These are phyloP conservation scores for Ogataea hybrid DNA, from an alignment of 1,139 yeast genomes.

Conservation along the genomic window DNA sequence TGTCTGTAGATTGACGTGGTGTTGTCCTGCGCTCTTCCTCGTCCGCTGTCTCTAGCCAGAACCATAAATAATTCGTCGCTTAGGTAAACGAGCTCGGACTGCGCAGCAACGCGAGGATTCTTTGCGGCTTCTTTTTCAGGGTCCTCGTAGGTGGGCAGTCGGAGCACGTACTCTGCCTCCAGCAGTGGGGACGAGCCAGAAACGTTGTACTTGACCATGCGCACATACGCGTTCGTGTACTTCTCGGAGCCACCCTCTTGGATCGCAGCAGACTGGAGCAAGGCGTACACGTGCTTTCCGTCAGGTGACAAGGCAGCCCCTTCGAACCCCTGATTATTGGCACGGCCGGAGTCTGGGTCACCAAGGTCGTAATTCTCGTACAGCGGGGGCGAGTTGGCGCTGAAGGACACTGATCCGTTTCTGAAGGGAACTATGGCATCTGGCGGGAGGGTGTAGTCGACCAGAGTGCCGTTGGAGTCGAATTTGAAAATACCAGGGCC, in stretches of 20 bases:
- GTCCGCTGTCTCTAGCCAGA: slow-evolving; percentile 29
- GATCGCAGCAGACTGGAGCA: slow-evolving; percentile 30
- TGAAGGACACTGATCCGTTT: slow-evolving; percentile 20
- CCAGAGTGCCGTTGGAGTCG: slow-evolving; percentile 23
- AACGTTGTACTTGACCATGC: slow-evolving; percentile 29
- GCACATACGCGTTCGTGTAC: slow-evolving; percentile 19
- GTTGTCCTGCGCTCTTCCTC: slow-evolving; percentile 20
- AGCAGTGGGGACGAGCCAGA: slow-evolving; percentile 17
- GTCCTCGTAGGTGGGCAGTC: slow-evolving; percentile 28
- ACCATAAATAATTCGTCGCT: slow-evolving; percentile 27
- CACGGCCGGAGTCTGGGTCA: slow-evolving; percentile 29
- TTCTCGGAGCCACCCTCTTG: slow-evolving; percentile 32
- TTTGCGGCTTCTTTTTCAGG: slow-evolving; percentile 19
- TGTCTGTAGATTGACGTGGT: slow-evolving; percentile 28
- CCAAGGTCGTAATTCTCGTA: slow-evolving; percentile 21
- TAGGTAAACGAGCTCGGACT: slow-evolving; percentile 28
- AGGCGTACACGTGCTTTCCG: slow-evolving; percentile 26
- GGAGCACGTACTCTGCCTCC: slow-evolving; percentile 28
- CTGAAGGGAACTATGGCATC: slow-evolving; percentile 28
- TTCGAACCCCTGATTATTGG: slow-evolving; percentile 30
- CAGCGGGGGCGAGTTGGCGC: slow-evolving; percentile 27
- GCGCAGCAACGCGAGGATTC: slow-evolving; percentile 29
- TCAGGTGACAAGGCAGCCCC: slow-evolving; percentile 30
- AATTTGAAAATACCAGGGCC: slow-evolving; percentile 31
- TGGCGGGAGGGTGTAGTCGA: slow-evolving; percentile 29